Evolutionary conservation across 495 filamentous ascomycete genomes (phyloP).

Genomic region (Arthonia radiata): DNA sequence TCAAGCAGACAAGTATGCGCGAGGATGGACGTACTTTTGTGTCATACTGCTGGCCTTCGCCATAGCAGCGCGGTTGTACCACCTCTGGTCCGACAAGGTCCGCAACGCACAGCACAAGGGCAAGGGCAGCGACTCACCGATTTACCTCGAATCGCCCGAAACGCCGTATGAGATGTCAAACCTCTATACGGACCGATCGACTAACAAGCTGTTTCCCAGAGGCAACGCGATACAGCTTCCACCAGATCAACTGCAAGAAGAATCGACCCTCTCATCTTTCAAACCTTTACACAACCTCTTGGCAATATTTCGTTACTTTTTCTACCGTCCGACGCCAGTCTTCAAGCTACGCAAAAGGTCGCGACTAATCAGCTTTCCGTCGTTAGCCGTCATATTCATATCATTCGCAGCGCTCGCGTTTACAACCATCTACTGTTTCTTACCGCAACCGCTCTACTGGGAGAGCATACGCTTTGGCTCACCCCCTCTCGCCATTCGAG

Average conservation of each 20-base stretch:
- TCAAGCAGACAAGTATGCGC: conserved; percentile 62
- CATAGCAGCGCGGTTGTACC: conserved; percentile 42
- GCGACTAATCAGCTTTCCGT: conserved; percentile 50
- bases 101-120: conserved; percentile 63
- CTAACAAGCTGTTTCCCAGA: conserved; percentile 48
- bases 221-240: conserved; percentile 22
- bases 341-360: conserved; percentile 24
- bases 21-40: conserved; percentile 71
- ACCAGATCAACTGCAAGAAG: conserved; percentile 18
- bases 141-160: no score
- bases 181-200: conserved; percentile 39
- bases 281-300: conserved; percentile 47
- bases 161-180: conserved; percentile 43
- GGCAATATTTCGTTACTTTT: conserved; percentile 57
- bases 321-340: conserved; percentile 60
- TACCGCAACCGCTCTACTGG: conserved; percentile 69
- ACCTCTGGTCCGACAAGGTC: conserved; percentile 73
- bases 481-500: conserved; percentile 66
- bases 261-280: conserved; percentile 44
- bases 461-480: conserved; percentile 62
- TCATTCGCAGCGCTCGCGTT: conserved; percentile 41
- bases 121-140: conserved; percentile 22
- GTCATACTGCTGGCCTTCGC: conserved; percentile 41
- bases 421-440: conserved; percentile 53
- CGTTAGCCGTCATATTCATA: conserved; percentile 39